Conservation (phyloP, 2,329 filamentous ascomycete genomes). For the Aspergillus glaucus region DNA sequence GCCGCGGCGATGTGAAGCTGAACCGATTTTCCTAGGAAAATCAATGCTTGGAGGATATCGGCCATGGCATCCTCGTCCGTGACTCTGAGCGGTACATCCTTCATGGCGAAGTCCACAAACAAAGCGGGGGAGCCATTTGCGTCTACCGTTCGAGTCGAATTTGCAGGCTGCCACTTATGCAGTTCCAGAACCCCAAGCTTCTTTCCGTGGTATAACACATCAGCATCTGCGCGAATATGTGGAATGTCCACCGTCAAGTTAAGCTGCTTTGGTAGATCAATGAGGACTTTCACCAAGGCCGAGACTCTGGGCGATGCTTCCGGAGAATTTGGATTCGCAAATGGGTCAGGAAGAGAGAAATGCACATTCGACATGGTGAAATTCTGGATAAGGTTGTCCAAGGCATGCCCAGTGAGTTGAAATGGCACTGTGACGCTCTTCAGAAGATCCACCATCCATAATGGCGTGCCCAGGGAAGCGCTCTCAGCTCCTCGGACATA, state of each 20-base stretch:
- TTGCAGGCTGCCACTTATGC: conserved; percentile 74
- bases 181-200: conserved; percentile 79
- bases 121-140: conserved; percentile 57
- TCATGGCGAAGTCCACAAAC: conserved; percentile 67
- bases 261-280: conserved; percentile 75
- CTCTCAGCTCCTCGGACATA: conserved; percentile 74
- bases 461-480: conserved; percentile 61
- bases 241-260: conserved; percentile 77
- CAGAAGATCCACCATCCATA: conserved; percentile 76
- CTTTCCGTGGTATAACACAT: conserved; percentile 70
- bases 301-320: conserved; percentile 72
- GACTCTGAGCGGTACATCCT: conserved; percentile 74
- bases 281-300: conserved; percentile 72
- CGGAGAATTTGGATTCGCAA: conserved; percentile 67
- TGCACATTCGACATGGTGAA: conserved; percentile 82
- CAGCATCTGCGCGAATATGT: conserved; percentile 66
- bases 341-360: conserved; percentile 75
- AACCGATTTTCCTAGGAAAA: conserved; percentile 68
- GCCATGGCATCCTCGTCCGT: conserved; percentile 73
- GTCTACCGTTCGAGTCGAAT: conserved; percentile 64
- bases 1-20: conserved; percentile 67
- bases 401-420: conserved; percentile 72
- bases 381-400: conserved; percentile 78
- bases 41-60: conserved; percentile 69
- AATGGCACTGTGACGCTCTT: conserved; percentile 77